Evolutionary conservation across 495 filamentous ascomycete genomes (phyloP).

Genomic region (Corynascus novoguineensis): DNA sequence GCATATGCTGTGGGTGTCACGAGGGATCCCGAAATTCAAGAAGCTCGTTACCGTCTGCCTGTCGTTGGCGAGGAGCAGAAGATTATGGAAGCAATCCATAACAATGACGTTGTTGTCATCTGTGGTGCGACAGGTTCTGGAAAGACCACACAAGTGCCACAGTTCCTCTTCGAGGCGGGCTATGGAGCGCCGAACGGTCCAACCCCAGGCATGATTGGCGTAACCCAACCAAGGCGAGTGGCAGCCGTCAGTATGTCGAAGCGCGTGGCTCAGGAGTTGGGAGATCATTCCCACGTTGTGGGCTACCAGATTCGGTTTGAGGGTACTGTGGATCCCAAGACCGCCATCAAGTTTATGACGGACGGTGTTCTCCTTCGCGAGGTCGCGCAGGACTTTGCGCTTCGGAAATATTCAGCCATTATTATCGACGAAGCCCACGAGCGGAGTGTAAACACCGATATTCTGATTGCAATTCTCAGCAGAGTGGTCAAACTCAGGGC

Average conservation of each 20-base stretch:
- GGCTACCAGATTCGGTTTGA: constrained; percentile 97
- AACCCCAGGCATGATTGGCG: constrained; percentile 86
- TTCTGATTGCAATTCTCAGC: constrained; percentile 92
- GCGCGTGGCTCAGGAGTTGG: constrained; percentile 80
- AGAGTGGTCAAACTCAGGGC: constrained; percentile 72
- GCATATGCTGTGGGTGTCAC: constrained; percentile 69
- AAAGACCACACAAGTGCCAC: constrained; percentile 95
- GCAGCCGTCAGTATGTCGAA: constrained; percentile 94
- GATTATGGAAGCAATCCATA: constrained; percentile 96
- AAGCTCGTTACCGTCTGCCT: constrained; percentile 70
- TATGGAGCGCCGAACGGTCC: constrained; percentile 73
- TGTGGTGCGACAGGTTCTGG: constrained; percentile 94
- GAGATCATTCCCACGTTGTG: constrained; percentile 60
- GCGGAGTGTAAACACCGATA: constrained; percentile 94
- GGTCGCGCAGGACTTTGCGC: constrained; percentile 79
- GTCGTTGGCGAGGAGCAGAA: constrained; percentile 93
- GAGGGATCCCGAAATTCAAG: constrained; percentile 67
- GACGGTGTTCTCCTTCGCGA: constrained; percentile 94
- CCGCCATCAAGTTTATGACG: constrained; percentile 98
- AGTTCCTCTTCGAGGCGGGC: constrained; percentile 91
- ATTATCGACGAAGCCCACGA: constrained; percentile 98
- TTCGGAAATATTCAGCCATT: constrained; percentile 90
- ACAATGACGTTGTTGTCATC: constrained; percentile 81
- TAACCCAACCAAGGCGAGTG: constrained; percentile 90
- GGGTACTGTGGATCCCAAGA: constrained; percentile 71